These are phyloP conservation scores for Neofusicoccum kwambonambiense DNA, from an alignment of 2,329 filamentous ascomycete genomes.

Conservation along the genomic window DNA sequence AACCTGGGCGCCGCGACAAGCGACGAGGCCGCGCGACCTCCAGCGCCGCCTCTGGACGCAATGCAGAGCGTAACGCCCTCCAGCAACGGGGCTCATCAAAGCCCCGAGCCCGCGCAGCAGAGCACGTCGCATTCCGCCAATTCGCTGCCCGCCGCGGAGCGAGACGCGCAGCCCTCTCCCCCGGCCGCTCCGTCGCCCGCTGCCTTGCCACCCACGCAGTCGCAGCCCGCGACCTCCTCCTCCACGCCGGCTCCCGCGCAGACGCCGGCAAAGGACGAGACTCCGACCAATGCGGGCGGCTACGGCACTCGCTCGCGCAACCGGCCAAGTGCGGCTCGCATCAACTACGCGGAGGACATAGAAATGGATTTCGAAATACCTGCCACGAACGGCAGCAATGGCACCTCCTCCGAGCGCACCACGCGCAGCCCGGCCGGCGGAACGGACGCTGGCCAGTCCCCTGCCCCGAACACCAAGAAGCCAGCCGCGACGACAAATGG, in stretches of 20 bases:
- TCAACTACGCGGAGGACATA: conserved; percentile 94
- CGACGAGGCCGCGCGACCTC: conserved; percentile 30
- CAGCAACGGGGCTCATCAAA: conserved; percentile 22
- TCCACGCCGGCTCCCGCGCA: conserved; percentile 30
- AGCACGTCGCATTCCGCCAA: conserved; percentile 36
- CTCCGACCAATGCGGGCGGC: conserved; percentile 51
- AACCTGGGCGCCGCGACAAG: conserved; percentile 30
- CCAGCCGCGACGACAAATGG: conserved; percentile 39
- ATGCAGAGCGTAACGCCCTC: conserved; percentile 29
- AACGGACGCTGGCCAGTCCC: conserved; percentile 32
- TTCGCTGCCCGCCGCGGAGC: conserved; percentile 27
- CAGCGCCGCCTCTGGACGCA: conserved; percentile 21
- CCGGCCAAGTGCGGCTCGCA: conserved; percentile 72
- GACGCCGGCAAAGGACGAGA: conserved; percentile 30
- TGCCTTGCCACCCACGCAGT: conserved; percentile 28
- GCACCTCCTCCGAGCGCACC: conserved; percentile 46
- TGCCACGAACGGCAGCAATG: conserved; percentile 60
- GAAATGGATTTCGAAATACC: conserved; percentile 81
- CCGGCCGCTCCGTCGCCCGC: conserved; percentile 26
- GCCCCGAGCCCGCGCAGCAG: conserved; percentile 24
- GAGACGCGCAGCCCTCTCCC: conserved; percentile 12
- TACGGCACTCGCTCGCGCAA: conserved; percentile 96
- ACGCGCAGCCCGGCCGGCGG: conserved; percentile 33
- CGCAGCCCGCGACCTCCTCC: conserved; percentile 29
- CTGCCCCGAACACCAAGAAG: conserved; percentile 37